A percentile compares a stretch with the other conserved stretches of the same genome.
Evolutionary conservation across 768 basidiomycete genomes (phyloP).

Genomic region (Tulasnella sp.): DNA sequence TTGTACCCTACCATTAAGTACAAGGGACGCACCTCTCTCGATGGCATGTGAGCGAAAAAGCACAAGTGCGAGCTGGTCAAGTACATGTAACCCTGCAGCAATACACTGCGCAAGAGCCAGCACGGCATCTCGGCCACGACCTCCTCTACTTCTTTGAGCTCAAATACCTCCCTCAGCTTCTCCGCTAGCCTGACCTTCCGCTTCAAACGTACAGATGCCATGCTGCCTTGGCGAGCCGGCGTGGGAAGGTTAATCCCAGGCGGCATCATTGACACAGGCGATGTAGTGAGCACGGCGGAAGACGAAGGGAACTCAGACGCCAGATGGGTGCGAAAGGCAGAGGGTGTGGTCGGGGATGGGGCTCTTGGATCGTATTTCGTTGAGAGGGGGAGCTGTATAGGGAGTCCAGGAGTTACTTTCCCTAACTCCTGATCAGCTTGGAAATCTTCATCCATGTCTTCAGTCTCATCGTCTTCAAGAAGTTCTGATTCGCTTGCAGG

Average conservation of each 20-base stretch:
- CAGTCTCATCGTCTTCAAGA: constrained; percentile 12
- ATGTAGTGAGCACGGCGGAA: not conserved
- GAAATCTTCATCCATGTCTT: constrained; percentile 32
- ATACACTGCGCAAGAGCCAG: constrained; percentile 79
- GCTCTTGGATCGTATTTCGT: constrained; percentile 1
- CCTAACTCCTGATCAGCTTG: constrained; percentile 33
- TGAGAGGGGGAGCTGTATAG: not conserved
- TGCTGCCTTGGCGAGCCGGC: constrained; percentile 40
- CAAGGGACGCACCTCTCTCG: constrained; percentile 51
- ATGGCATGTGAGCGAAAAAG: constrained; percentile 93
- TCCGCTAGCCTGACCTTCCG: constrained; percentile 65
- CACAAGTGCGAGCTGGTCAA: constrained; percentile 86
- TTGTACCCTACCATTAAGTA: not conserved
- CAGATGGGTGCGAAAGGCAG: not conserved
- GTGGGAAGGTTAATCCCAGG: not conserved
- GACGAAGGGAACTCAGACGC: not conserved
- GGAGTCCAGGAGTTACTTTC: not conserved
- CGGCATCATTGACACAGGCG: constrained; percentile 1
- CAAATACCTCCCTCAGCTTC: constrained; percentile 83
- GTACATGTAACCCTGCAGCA: constrained; percentile 96
- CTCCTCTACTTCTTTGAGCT: constrained; percentile 65
- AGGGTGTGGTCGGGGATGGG: not conserved
- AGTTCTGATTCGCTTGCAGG: constrained; percentile 8
- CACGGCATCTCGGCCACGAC: constrained; percentile 89
- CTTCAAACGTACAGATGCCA: constrained; percentile 58